These are phyloP conservation scores for Gomphus bonarii DNA, from an alignment of 1,284 basidiomycete genomes.

Conservation along the genomic window DNA sequence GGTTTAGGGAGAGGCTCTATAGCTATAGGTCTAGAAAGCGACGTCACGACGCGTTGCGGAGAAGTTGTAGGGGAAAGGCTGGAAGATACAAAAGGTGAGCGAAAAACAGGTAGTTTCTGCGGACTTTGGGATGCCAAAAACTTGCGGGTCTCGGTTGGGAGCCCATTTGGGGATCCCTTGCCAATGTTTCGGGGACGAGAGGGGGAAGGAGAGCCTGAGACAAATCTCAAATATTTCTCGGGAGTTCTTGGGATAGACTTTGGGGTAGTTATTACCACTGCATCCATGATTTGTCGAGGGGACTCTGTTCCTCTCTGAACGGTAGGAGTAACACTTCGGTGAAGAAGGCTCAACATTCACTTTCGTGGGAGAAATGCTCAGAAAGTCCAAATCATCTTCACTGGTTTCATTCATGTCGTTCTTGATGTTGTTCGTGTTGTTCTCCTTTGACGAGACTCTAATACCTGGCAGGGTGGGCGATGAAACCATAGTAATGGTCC, in stretches of 20 bases:
- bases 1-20: too few relatives aligned
- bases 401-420: background rate
- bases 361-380: background rate
- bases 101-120: background rate
- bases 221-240: background rate
- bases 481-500: background rate
- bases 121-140: background rate
- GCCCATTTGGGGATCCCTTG: background rate
- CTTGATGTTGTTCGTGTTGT: background rate
- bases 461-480: background rate
- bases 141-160: background rate
- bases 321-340: background rate
- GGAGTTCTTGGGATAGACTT: background rate
- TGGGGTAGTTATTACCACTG: background rate
- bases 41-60: background rate
- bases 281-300: background rate
- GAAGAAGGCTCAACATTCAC: background rate
- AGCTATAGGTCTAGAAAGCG: too few relatives aligned
- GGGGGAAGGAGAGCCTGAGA: background rate
- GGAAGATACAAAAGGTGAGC: background rate
- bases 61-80: background rate
- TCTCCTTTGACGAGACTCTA: background rate
- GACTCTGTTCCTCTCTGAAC: background rate
- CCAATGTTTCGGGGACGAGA: background rate
- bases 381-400: conserved; percentile 1